Conservation (phyloP, 305 asterid genomes). For the Fraxinus greggii region DNA sequence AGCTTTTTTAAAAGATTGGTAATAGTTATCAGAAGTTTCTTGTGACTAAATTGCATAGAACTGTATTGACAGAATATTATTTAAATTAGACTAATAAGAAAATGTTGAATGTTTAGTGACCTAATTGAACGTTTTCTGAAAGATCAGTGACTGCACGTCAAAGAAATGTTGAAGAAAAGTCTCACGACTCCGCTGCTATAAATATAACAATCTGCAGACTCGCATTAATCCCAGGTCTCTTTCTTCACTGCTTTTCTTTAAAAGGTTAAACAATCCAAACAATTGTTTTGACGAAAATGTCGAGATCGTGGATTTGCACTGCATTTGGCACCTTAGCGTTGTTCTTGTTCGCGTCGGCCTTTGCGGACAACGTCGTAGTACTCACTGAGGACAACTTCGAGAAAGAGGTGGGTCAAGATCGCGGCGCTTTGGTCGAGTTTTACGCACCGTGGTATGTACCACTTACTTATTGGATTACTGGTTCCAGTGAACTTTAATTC, state of each 20-base stretch:
- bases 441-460: slow-evolving; percentile 77
- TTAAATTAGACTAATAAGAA: no score
- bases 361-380: slow-evolving; percentile 73
- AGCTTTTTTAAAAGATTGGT: no score
- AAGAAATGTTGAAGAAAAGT: neutral
- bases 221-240: neutral
- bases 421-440: slow-evolving; percentile 83
- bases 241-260: neutral
- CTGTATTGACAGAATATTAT: no score
- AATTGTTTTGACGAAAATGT: slow-evolving; percentile 31
- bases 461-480: neutral
- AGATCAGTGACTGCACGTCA: neutral
- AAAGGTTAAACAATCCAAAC: neutral
- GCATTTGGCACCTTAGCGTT: slow-evolving; percentile 37
- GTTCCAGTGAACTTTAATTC: neutral
- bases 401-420: slow-evolving; percentile 82
- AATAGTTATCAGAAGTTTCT: no score
- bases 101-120: no score
- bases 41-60: no score
- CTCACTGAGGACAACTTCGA: slow-evolving; percentile 81
- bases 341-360: slow-evolving; percentile 39
- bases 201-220: neutral
- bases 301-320: slow-evolving; percentile 45
- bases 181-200: neutral
- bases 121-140: neutral